Base-by-base conservation (phyloP, 129 eudicot genomes). In the Lonicera japonica region DNA sequence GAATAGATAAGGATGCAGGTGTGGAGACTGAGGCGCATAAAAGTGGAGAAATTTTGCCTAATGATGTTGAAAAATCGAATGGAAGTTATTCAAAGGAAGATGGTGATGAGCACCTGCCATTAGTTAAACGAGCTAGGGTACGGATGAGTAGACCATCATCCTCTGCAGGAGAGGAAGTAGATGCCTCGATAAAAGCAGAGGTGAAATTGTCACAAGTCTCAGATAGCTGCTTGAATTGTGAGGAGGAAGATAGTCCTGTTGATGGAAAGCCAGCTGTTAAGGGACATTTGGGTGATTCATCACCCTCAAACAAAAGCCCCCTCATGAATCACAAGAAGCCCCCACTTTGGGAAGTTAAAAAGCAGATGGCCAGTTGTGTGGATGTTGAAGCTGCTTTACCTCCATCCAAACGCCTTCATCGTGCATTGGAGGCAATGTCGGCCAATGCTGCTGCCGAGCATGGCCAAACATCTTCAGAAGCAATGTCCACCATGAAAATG, bases 301-400 rank as follows among this genome's bases (percentile, higher is more conserved):
- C 77, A 18, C 29, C 67, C n/a, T 16, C 58, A 9, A 64, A 70
- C 51, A 67, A 47, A 47, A 63, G 82, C 63, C 69, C 64, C 21
- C 63, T 61, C 22, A n/a, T n/a, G n/a, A n/a, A n/a, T n/a, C n/a
- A n/a, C n/a, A 75, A 61, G 25, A 84, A 71, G 71, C 76, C 87
- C 19, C 84, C 72, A 11, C 15, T 79, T 69, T 72, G 86, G 82
- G 87, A 82, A 66, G 72, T 68, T 68, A 80, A 73, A 39, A 78
- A 71, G 57, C 75, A 71, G 29, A 63, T 53, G n/a, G 77, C 85
- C 22, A 56, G 86, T 69, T 69, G 73, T 16, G 78, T 70, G 59
- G 96, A 92, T 68, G 96, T 77, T 62, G 98, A 92, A 77, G 86
- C 96, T 76, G 91, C 95, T 69, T 85, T 92, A 77, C 98, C 98